A percentile compares a stretch with the other conserved stretches of the same genome.
Evolutionary conservation across 148 eudicot species (phyloP).

Genomic region (Rheum nobile): DNA sequence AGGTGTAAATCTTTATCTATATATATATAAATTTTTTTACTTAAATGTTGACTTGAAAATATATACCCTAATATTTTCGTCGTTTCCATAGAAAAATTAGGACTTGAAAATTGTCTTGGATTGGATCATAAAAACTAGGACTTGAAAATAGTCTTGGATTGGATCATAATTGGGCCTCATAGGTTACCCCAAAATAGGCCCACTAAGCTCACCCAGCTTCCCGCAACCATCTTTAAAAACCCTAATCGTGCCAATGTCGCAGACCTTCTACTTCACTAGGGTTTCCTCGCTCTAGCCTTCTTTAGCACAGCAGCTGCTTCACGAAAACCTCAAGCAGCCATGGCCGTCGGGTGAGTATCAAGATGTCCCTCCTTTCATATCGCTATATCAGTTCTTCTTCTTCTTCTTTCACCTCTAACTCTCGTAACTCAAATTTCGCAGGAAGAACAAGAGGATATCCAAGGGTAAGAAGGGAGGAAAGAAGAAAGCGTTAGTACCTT

Average conservation of each 20-base stretch:
- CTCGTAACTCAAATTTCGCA: slow-evolving; percentile 10
- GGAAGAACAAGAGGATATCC: slow-evolving; percentile 60
- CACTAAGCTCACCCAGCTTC: background rate
- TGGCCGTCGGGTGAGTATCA: slow-evolving; percentile 3
- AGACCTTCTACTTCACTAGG: background rate
- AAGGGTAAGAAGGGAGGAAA: slow-evolving; percentile 65
- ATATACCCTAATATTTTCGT: no score
- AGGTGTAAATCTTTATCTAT: no score
- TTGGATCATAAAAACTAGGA: no score
- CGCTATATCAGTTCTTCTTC: background rate
- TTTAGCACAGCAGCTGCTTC: background rate
- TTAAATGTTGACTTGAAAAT: no score
- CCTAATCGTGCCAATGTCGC: background rate
- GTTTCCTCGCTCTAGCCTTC: background rate
- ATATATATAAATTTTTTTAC: no score
- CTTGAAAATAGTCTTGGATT: background rate
- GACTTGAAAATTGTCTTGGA: background rate
- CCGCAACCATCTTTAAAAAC: background rate
- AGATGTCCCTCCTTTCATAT: background rate
- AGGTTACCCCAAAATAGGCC: background rate
- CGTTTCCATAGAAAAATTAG: no score
- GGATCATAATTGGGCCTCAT: background rate
- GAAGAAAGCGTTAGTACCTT: slow-evolving; percentile 41
- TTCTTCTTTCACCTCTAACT: background rate
- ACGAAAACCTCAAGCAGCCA: background rate